These are phyloP conservation scores for Quercus phellos DNA, from an alignment of 331 rosid species.

Conservation along the genomic window DNA sequence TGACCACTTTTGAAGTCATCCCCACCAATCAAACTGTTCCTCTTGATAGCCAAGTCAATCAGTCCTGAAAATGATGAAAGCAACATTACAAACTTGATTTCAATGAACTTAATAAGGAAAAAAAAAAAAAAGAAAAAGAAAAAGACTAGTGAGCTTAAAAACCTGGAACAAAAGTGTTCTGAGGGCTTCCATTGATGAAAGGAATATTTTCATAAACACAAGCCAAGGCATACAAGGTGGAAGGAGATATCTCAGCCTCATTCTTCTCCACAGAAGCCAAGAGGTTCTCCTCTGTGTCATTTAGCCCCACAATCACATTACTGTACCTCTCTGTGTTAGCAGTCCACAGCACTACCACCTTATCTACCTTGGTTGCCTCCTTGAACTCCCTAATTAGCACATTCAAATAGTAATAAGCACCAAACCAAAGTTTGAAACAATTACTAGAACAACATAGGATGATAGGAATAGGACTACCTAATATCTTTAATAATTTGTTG, in stretches of 20 bases:
- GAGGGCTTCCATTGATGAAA: slow-evolving; percentile 96
- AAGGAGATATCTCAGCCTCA: slow-evolving; percentile 97
- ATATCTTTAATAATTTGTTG: slow-evolving; percentile 74
- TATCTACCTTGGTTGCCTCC: slow-evolving; percentile 75
- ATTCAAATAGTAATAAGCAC: neutral
- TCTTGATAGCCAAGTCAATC: slow-evolving; percentile 76
- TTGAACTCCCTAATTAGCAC: slow-evolving; percentile 71
- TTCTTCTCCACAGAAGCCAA: slow-evolving; percentile 69
- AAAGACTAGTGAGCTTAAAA: neutral
- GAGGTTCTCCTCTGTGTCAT: slow-evolving; percentile 75
- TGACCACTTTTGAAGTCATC: slow-evolving; percentile 99
- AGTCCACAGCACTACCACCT: slow-evolving; percentile 96
- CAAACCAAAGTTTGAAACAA: neutral
- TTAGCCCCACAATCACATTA: slow-evolving; percentile 69
- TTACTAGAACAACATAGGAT: neutral
- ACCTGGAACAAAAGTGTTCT: slow-evolving; percentile 98
- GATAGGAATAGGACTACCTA: slow-evolving; percentile 29
- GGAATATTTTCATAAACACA: slow-evolving; percentile 79
- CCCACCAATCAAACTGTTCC: slow-evolving; percentile 86
- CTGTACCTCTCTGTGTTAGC: slow-evolving; percentile 98
- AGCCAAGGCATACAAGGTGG: slow-evolving; percentile 83
- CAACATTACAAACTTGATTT: neutral
- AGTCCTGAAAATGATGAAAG: slow-evolving; percentile 42
- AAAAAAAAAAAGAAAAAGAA: neutral
- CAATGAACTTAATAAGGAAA: neutral